phyloP scores from a whole-genome alignment of 371 early-diverging fungal species.

The Mortierella sp. region DNA sequence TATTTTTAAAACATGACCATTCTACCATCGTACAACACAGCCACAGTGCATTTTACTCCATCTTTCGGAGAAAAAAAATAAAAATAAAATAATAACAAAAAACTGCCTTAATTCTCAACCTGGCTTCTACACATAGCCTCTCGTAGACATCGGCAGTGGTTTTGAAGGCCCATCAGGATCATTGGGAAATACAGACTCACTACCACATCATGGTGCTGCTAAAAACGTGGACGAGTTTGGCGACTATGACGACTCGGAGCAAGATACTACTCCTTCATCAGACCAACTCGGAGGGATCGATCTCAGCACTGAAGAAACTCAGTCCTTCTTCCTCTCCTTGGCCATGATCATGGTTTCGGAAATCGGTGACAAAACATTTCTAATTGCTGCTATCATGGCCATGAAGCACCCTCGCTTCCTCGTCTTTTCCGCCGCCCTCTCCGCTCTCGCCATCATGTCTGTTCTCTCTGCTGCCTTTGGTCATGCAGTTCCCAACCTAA shows the following conservation, averaged over 20 bases:
- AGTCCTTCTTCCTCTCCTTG: slow-evolving; percentile 51
- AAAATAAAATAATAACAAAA: not conserved
- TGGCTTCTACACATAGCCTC: slow-evolving; percentile 17
- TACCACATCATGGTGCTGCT: not conserved
- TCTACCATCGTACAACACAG: not conserved
- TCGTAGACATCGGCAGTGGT: slow-evolving; percentile 18
- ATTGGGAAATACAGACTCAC: not conserved
- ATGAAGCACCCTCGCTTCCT: slow-evolving; percentile 91
- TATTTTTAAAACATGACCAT: not conserved
- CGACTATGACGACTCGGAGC: slow-evolving; percentile 19
- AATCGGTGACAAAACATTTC: slow-evolving; percentile 98
- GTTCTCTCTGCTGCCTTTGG: slow-evolving; percentile 94
- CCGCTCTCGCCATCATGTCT: slow-evolving; percentile 93
- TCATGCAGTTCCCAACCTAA: slow-evolving; percentile 86
- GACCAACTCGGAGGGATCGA: slow-evolving; percentile 25
- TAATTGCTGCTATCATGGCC: slow-evolving; percentile 97
- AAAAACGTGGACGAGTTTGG: slow-evolving; percentile 40
- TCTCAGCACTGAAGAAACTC: slow-evolving; percentile 40
- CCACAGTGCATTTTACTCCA: not conserved
- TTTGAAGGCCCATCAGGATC: slow-evolving; percentile 39
- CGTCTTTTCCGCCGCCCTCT: slow-evolving; percentile 90
- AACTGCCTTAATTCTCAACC: too few species aligned
- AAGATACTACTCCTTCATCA: not conserved
- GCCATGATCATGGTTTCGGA: slow-evolving; percentile 93
- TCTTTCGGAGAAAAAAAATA: not conserved